These are phyloP conservation scores for Tuber brumale DNA, from an alignment of 495 filamentous ascomycete species.

Conservation along the genomic window DNA sequence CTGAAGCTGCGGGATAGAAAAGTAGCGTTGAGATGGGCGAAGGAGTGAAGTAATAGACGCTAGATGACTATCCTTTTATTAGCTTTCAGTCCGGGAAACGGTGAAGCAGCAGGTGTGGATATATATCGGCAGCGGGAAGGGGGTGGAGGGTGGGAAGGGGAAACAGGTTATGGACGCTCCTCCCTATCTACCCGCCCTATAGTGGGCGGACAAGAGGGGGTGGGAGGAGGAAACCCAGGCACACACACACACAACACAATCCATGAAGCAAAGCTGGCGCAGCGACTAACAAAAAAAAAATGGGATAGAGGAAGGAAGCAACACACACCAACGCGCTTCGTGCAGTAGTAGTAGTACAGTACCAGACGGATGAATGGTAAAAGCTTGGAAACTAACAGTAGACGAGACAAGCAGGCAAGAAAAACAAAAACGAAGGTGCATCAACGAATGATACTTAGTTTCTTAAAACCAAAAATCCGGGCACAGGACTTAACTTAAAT, in stretches of 20 bases:
- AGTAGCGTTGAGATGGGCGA: slow-evolving; percentile 18
- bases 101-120: slow-evolving; percentile 26
- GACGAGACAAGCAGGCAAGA: neutral
- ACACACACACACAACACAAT: neutral
- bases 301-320: neutral
- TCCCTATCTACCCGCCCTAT: slow-evolving; percentile 18
- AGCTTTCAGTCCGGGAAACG: slow-evolving; percentile 12
- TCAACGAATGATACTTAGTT: neutral
- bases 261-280: neutral
- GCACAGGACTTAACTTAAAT: slow-evolving; percentile 29
- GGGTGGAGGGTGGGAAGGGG: neutral
- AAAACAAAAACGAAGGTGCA: neutral
- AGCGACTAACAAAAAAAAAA: neutral
- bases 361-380: neutral
- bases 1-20: slow-evolving; percentile 37
- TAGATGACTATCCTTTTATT: neutral
- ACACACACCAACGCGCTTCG: slow-evolving; percentile 1
- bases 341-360: neutral
- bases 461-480: slow-evolving; percentile 24
- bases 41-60: neutral
- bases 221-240: neutral
- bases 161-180: slow-evolving; percentile 10
- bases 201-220: slow-evolving; percentile 20
- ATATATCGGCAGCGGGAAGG: slow-evolving; percentile 2
- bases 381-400: neutral